Evolutionary conservation across 441 rosid genomes (phyloP), one percentile per base, ranked within the genome.

Genomic region (Biscutella auriculata): DNA sequence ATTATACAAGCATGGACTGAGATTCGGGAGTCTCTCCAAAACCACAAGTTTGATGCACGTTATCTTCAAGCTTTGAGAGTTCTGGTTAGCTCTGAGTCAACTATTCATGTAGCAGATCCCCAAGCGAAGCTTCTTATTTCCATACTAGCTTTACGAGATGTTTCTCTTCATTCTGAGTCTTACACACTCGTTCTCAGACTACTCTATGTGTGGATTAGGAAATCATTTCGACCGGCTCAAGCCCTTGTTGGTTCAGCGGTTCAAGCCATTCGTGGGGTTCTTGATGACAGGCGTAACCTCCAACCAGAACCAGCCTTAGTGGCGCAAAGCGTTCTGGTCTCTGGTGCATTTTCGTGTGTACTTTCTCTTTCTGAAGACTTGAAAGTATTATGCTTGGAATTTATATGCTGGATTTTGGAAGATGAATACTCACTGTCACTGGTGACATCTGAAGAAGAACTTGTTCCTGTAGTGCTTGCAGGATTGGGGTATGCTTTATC

Each of bases 1-100:
- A 82, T 83, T 56, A 83, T 92, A 64, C 88, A 92, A 67, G 87
- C 92, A 1, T 92, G 98, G 97, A 71, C 88, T 51, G 95, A 88
- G 67, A 87, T 92, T 41, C 70, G 97, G 27, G 97, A 86, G 21
- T 77, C 74, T 28, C 60, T 80, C 17, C 81, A 77, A 50, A 85
- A 46, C 67, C 83, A 67, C 5, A 70, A 75, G 34, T 76, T 88
- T 46, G 75, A 72, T 55, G 47, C 79, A 46, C 79, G 76, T 59
- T 81, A 74, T 36, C 76, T 83, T 57, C 87, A 82, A 61, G 77
- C 95, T 29, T 73, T 86, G 75, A 81, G 76, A 66, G 69, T 75
- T 69, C 77, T 92, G 32, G 64, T 80, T 41, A 72, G 77, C 57
- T 83, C 82, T 17, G 85, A 75, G 57, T 40, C 77, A 32, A 77